Evolutionary conservation across 139 green algal species (phyloP).

Genomic region (Chlorella sp.): DNA sequence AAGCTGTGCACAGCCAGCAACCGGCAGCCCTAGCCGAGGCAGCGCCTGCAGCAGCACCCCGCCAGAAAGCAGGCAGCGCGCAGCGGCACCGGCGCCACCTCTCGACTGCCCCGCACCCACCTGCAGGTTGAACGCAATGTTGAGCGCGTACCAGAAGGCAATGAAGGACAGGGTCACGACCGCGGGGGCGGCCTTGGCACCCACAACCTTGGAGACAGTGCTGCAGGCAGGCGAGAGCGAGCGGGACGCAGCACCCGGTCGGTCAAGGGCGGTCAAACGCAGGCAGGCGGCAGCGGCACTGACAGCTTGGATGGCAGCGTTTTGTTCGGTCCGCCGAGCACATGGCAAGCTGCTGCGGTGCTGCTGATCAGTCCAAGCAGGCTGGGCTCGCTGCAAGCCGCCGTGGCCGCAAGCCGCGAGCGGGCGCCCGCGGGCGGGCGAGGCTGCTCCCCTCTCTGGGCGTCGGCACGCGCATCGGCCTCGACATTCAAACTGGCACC

Average conservation of each 20-base stretch:
- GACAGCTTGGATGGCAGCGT: too few species aligned
- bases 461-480: background rate
- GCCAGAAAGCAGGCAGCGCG: background rate
- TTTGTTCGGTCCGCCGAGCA: too few species aligned
- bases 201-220: constrained; percentile 76
- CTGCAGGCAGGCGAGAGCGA: constrained; percentile 48
- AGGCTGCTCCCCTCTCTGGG: too few species aligned
- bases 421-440: too few species aligned
- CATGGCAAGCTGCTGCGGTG: too few species aligned
- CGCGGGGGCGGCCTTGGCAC: constrained; percentile 63
- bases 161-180: constrained; percentile 88
- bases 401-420: too few species aligned
- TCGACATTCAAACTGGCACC: background rate
- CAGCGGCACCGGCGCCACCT: too few species aligned
- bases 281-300: too few species aligned
- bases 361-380: too few species aligned
- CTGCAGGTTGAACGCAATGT: constrained; percentile 98
- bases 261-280: background rate
- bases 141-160: constrained; percentile 88
- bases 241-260: background rate
- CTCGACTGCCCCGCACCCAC: background rate
- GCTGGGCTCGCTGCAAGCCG: too few species aligned
- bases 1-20: background rate
- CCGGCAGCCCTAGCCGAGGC: background rate
- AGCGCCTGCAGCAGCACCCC: background rate